Conservation (phyloP, 2,329 filamentous ascomycete species). For the Colletotrichum chlorophyti region DNA sequence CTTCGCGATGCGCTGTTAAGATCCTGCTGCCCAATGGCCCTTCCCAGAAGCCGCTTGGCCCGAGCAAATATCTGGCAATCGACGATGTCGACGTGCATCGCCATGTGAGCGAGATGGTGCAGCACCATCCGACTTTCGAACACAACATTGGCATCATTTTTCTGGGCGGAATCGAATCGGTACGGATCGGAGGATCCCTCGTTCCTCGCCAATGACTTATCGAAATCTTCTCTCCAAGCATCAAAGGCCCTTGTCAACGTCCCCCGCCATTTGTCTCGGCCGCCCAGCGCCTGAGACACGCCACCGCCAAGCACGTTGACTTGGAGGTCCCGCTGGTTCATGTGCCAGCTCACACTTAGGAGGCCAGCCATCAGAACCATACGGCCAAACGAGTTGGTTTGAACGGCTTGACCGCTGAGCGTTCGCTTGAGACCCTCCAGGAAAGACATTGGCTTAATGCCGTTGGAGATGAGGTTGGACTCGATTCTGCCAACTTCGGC, state of each 20-base stretch:
- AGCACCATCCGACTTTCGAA: conserved; percentile 90
- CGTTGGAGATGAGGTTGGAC: conserved; percentile 78
- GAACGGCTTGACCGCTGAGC: conserved; percentile 82
- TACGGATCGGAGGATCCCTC: conserved; percentile 61
- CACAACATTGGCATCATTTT: conserved; percentile 69
- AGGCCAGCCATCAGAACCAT: conserved; percentile 94
- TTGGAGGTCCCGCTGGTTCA: conserved; percentile 95
- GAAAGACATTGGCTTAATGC: conserved; percentile 85
- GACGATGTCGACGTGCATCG: conserved; percentile 96
- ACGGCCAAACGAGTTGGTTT: conserved; percentile 91
- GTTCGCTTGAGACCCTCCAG: conserved; percentile 91
- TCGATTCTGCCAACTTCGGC: conserved; percentile 87
- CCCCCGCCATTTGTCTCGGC: conserved; percentile 88
- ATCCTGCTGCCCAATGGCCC: conserved; percentile 83
- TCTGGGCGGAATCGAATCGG: conserved; percentile 60
- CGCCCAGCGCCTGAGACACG: conserved; percentile 80
- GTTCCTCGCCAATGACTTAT: conserved; percentile 75
- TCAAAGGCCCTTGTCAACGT: conserved; percentile 89
- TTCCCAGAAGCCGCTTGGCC: conserved; percentile 82
- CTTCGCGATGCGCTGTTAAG: conserved; percentile 79
- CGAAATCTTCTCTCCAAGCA: conserved; percentile 91
- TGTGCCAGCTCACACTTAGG: conserved; percentile 94
- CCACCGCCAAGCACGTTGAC: conserved; percentile 80
- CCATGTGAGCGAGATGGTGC: conserved; percentile 95
- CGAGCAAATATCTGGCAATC: conserved; percentile 96